These are phyloP conservation scores for Tylopilus felleus DNA, from an alignment of 768 basidiomycete species.

Conservation along the genomic window DNA sequence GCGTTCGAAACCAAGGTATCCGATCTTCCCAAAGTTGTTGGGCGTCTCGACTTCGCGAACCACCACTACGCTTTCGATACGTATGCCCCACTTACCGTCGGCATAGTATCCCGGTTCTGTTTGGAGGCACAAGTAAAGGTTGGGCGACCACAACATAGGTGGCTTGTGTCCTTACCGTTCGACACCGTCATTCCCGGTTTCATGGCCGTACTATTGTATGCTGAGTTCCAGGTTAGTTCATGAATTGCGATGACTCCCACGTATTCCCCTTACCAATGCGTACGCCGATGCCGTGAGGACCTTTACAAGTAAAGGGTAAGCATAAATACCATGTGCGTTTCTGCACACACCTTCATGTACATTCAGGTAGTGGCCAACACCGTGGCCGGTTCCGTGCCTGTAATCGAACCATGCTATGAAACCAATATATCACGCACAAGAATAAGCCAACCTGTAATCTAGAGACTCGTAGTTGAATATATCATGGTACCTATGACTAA, in stretches of 20 bases:
- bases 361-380: slow-evolving; percentile 91
- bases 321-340: not conserved
- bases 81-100: slow-evolving; percentile 88
- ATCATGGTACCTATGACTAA: not conserved
- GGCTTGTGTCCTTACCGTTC: slow-evolving; percentile 47
- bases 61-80: slow-evolving; percentile 87
- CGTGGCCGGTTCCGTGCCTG: slow-evolving; percentile 92
- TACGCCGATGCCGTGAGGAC: slow-evolving; percentile 54
- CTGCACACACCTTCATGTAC: slow-evolving; percentile 69
- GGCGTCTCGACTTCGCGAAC: slow-evolving; percentile 69
- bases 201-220: slow-evolving; percentile 66
- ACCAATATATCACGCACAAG: not conserved
- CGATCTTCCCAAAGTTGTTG: slow-evolving; percentile 76
- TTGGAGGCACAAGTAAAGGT: not conserved
- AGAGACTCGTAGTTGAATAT: not conserved
- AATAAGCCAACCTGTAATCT: slow-evolving; percentile 54
- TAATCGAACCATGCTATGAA: slow-evolving; percentile 4
- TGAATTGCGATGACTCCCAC: not conserved
- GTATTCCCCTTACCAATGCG: slow-evolving; percentile 33
- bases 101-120: slow-evolving; percentile 89
- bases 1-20: slow-evolving; percentile 80
- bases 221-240: slow-evolving; percentile 31
- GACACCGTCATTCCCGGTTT: slow-evolving; percentile 89
- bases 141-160: not conserved
- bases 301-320: slow-evolving; percentile 27